These are phyloP conservation scores for Xenoacremonium recifei DNA, from an alignment of 2,329 filamentous ascomycete genomes.

Conservation along the genomic window DNA sequence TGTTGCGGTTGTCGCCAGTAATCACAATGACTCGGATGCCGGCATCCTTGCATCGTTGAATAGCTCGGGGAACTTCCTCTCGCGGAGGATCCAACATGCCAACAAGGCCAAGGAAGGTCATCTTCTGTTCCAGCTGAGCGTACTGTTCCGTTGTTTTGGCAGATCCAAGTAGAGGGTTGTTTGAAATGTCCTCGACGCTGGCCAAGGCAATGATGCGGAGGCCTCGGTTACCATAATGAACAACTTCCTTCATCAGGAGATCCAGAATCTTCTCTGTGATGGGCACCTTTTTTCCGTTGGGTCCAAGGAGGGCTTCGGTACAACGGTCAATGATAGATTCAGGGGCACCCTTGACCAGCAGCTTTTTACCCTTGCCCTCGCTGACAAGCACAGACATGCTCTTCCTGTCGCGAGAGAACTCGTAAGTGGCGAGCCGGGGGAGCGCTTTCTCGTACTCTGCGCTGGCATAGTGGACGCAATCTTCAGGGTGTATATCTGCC, in stretches of 20 bases:
- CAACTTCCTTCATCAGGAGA: slow-evolving; percentile 74
- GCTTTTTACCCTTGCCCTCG: slow-evolving; percentile 66
- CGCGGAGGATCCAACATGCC: slow-evolving; percentile 97
- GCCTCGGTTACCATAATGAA: slow-evolving; percentile 87
- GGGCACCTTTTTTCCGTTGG: slow-evolving; percentile 72
- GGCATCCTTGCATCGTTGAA: slow-evolving; percentile 84
- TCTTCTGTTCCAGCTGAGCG: slow-evolving; percentile 81
- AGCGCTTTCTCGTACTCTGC: slow-evolving; percentile 77
- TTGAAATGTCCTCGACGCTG: slow-evolving; percentile 71
- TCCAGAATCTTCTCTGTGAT: slow-evolving; percentile 68
- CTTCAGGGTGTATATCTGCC: slow-evolving; percentile 47
- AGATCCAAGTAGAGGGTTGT: slow-evolving; percentile 65
- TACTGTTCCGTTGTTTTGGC: slow-evolving; percentile 87
- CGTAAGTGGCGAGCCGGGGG: slow-evolving; percentile 80
- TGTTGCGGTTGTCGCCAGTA: slow-evolving; percentile 97
- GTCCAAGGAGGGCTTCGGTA: slow-evolving; percentile 74
- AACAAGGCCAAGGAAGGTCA: slow-evolving; percentile 91
- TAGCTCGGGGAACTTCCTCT: slow-evolving; percentile 82
- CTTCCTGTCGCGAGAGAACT: slow-evolving; percentile 97
- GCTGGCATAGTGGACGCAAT: slow-evolving; percentile 79
- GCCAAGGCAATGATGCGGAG: slow-evolving; percentile 94
- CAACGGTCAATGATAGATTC: slow-evolving; percentile 94
- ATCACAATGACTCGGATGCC: slow-evolving; percentile 98
- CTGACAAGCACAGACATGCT: slow-evolving; percentile 97
- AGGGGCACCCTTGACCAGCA: slow-evolving; percentile 94